Evolutionary conservation across 73 alveolate genomes (phyloP).

Genomic region (Paramecium caudatum): DNA sequence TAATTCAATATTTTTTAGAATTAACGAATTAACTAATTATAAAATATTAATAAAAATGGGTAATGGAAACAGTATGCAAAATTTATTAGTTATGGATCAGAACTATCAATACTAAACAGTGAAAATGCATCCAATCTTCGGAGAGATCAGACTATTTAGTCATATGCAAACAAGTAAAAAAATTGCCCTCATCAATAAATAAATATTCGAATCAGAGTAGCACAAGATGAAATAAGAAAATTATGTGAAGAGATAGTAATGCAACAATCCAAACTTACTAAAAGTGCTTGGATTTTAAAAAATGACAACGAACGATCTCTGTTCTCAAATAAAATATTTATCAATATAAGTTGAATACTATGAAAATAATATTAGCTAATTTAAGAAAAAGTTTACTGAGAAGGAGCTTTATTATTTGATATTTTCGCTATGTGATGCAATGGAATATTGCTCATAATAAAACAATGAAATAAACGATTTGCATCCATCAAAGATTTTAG

Average conservation of each 20-base stretch:
- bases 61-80: background rate
- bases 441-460: conserved; percentile 40
- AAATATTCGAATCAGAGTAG: conserved; percentile 8
- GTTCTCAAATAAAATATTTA: conserved; percentile 15
- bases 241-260: background rate
- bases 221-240: conserved; percentile 44
- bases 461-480: conserved; percentile 43
- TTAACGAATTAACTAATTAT: too few relatives aligned
- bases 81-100: background rate
- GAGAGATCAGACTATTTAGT: background rate
- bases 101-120: background rate
- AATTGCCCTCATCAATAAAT: conserved; percentile 15
- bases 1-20: too few relatives aligned
- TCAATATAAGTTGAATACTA: conserved; percentile 38
- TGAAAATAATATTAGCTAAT: conserved; percentile 16
- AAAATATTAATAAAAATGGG: conserved; percentile 54
- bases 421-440: conserved; percentile 24
- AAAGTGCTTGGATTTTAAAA: conserved; percentile 15
- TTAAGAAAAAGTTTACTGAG: conserved; percentile 29
- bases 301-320: conserved; percentile 10
- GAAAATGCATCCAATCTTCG: conserved; percentile 19
- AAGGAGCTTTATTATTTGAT: conserved; percentile 21
- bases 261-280: background rate
- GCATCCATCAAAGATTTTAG: conserved; percentile 42
- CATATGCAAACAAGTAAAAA: conserved; percentile 1